Base-by-base conservation (phyloP, 2,329 filamentous ascomycete species). In the Elsinoe fawcettii region DNA sequence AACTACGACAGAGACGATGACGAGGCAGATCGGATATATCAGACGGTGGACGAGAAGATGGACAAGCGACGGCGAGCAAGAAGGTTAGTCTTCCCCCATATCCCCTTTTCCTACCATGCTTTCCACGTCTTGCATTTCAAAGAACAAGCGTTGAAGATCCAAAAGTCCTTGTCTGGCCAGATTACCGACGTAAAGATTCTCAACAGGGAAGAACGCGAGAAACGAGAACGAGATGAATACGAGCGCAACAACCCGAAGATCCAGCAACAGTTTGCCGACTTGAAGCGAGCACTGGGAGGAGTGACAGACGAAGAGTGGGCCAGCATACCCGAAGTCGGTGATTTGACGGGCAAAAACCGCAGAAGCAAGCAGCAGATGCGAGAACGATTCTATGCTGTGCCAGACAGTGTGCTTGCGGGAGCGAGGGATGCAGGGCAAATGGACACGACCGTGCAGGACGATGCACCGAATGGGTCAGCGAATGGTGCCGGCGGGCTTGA, bases 241-340 rank as follows among this genome's bases (percentile, higher is more conserved):
- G 92, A 99, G 76, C 85, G 87, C 65, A 92, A 96, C 71, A 97
- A 99, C 70, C 93, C 93, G 12, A 99, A 97, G 74, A 96, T 99
- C 55, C 89, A 95, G 69, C 89, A 96, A 64, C 93, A 99, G 71
- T 99, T 99, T 71, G 90, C 91, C 69, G 93, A 97, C 66, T 76
- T 97, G 54, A 99, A 99, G 74, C 83, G 95, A 67, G 90, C 89
- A 4, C 80, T 99, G 36, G 86, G 88, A 39, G 87, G 85, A 5
- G 87, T 99, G 25, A 88, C 88, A 43, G 92, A 97, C 69, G 92
- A 99, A 61, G 91, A 99, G 66, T 99, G 93, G 93, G 90, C 90
- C 37, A 95, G 85, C 66, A 78, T 99, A 39, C 95, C 93, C 4
- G 95, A 99, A 67, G 92, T 96, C 32, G 93, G 95, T 65, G 93